Percentiles rank a stretch among this genome's conserved stretches.
Evolutionary conservation across 768 basidiomycete species (phyloP).

Genomic region (Lactarius hatsudake): DNA sequence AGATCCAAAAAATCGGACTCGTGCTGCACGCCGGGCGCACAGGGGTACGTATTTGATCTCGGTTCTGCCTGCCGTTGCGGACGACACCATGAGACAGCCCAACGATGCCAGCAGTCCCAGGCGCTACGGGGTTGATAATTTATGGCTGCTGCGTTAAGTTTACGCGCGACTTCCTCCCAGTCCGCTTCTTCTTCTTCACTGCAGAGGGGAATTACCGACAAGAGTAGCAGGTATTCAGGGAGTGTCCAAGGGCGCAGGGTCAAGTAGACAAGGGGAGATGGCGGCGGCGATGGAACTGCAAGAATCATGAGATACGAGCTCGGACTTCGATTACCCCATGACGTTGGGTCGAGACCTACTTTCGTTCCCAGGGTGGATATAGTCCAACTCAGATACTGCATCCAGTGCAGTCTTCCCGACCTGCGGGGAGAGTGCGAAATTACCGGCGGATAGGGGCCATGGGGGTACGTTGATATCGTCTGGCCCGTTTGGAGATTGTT

Average conservation of each 20-base stretch:
- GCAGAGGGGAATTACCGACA: conserved; percentile 15
- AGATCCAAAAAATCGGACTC: conserved; percentile 20
- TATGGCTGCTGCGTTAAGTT: conserved; percentile 5
- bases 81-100: conserved; percentile 26
- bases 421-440: conserved; percentile 13
- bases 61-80: neutral
- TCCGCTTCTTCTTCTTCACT: conserved; percentile 1
- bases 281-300: conserved; percentile 18
- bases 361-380: conserved; percentile 1
- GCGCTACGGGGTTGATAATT: conserved; percentile 14
- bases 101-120: conserved; percentile 30
- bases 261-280: conserved; percentile 23
- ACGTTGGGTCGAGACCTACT: neutral
- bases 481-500: conserved; percentile 24
- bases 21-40: conserved; percentile 28
- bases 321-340: neutral
- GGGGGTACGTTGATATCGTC: conserved; percentile 19
- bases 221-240: conserved; percentile 24
- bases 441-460: conserved; percentile 20
- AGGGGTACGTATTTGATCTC: conserved; percentile 17
- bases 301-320: neutral
- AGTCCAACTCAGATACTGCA: conserved; percentile 20
- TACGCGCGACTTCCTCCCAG: conserved; percentile 24
- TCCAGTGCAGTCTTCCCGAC: conserved; percentile 26
- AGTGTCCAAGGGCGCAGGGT: conserved; percentile 23